phyloP scores from a whole-genome alignment of 306 rosid species.

The Sesbania bispinosa region DNA sequence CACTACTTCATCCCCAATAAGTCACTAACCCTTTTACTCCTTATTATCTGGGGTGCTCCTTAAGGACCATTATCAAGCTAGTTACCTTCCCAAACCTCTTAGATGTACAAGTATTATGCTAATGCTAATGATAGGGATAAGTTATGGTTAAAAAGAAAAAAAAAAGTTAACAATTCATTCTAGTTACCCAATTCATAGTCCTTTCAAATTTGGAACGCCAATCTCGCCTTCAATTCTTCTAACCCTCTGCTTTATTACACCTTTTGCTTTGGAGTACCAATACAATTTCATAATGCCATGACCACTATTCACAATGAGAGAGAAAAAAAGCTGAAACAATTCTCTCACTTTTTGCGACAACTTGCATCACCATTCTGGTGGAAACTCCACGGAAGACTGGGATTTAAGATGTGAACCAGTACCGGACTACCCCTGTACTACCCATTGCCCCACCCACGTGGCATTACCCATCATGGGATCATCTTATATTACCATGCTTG shows the following conservation, averaged over 20 bases:
- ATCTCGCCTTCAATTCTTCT: conserved; percentile 55
- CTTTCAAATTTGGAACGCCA: conserved; percentile 38
- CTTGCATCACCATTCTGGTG: conserved; percentile 25
- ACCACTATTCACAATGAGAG: neutral
- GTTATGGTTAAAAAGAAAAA: too few relatives aligned
- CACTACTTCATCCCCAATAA: too few relatives aligned
- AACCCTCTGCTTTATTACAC: neutral
- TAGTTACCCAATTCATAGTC: neutral
- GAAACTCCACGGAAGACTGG: conserved; percentile 18
- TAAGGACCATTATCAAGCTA: too few relatives aligned
- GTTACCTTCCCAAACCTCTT: too few relatives aligned
- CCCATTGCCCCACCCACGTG: conserved; percentile 41
- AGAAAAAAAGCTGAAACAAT: conserved; percentile 28
- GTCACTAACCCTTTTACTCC: too few relatives aligned
- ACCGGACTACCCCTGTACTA: neutral
- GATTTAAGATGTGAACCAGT: neutral
- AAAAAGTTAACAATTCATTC: too few relatives aligned
- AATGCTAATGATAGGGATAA: too few relatives aligned
- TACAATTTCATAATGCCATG: conserved; percentile 2
- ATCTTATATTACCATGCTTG: neutral
- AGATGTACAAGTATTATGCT: too few relatives aligned
- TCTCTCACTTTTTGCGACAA: conserved; percentile 50
- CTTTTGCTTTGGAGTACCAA: conserved; percentile 24
- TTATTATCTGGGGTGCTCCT: too few relatives aligned
- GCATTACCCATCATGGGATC: neutral